Base-by-base conservation (phyloP, 371 early-diverging fungal species). In the Mucor plumbeus region DNA sequence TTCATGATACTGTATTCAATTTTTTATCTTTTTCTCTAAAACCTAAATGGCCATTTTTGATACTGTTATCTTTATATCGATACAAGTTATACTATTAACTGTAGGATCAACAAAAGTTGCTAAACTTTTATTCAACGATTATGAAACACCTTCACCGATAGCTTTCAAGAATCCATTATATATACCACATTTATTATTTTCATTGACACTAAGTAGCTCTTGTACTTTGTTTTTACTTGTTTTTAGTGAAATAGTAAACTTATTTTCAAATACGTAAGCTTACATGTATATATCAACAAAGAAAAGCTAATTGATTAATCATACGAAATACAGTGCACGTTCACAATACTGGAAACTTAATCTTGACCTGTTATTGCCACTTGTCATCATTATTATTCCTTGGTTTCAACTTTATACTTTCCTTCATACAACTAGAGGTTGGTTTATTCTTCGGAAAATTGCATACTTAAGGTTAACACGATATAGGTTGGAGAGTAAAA, bases 191-290 rank as follows among this genome's bases (percentile, higher is more conserved):
- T 64, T 86, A 11, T 73, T 91, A n/a, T 96, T 95, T 67, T 87
- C 94, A 5, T 69, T 89, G 15, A 90, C 92, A n/a, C 80, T 95
- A 54, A 88, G 92, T 34, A 84, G 86, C 65, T 88, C 92, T 33
- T 90, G 94, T 70, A 85, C 87, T 34, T 82, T 96, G 58, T 92
- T 96, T 70, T 84, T 94, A 67, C 84, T 95, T 50, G 85, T 96
- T 13, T 86, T 95, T 58, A 87, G 94, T 65, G 96, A 94, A 65
- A 94, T 96, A 61, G 79, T 82, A 33, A 88, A 88, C 3, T 61
- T 92, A 5, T 80, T 92, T 61, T 85, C 86, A 63, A 86, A 84
- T 70, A 83, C 86, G 93, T 91, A 84, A 67, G 81, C 43, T 19
- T 11, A 11, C 21, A 26, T 50, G 21, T 50, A 11, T 19, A 50